Evolutionary conservation across 345 rosid genomes (phyloP).

Genomic region (Atalantia buxifolia): DNA sequence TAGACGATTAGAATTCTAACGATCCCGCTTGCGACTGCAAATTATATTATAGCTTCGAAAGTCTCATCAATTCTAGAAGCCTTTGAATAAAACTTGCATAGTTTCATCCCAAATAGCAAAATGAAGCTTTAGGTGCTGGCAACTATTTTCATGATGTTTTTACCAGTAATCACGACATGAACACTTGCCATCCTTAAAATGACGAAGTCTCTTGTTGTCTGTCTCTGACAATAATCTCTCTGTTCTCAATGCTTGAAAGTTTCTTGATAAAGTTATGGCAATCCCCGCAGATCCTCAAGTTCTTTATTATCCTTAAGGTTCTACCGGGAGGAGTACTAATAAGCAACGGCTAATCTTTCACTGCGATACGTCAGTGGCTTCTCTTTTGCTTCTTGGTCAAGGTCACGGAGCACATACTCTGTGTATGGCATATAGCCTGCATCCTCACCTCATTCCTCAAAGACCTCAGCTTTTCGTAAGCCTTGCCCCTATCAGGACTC

Average conservation of each 20-base stretch:
- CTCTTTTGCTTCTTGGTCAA: conserved; percentile 12
- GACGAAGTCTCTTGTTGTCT: conserved; percentile 12
- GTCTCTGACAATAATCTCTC: conserved; percentile 12
- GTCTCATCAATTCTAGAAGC: not conserved
- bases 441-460: conserved; percentile 8
- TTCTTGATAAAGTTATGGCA: conserved; percentile 13
- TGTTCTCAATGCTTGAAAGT: conserved; percentile 7
- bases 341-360: conserved; percentile 21
- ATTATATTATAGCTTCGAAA: not conserved
- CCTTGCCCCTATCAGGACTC: conserved; percentile 6
- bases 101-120: not conserved
- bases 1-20: not conserved
- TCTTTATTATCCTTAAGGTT: conserved; percentile 10
- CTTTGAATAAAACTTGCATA: too few species aligned
- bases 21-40: not conserved
- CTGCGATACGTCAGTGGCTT: conserved; percentile 18
- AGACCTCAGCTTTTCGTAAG: conserved; percentile 9
- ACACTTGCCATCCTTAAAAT: conserved; percentile 10
- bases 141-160: not conserved
- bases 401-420: not conserved
- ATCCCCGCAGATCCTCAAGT: conserved; percentile 13
- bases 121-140: not conserved
- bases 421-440: not conserved
- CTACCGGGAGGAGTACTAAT: conserved; percentile 2
- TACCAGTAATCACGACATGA: conserved; percentile 16